These are phyloP conservation scores for Fraxinus greggii DNA, from an alignment of 305 asterid genomes.

Conservation along the genomic window DNA sequence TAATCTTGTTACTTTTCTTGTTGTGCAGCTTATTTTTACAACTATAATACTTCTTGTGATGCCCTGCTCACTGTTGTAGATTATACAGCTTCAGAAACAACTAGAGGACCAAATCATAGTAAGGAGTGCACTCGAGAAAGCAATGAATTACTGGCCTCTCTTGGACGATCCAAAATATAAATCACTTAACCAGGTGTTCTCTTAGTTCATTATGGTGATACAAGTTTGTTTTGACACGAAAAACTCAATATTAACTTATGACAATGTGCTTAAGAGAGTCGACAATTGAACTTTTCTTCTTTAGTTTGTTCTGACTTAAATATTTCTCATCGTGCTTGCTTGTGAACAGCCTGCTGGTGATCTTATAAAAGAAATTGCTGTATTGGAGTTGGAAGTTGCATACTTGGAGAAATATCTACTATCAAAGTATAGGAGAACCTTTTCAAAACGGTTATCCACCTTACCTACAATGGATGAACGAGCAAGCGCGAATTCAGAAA, in stretches of 20 bases:
- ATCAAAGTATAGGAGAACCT: constrained; percentile 55
- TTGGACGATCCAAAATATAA: constrained; percentile 40
- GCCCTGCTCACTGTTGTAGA: constrained; percentile 34
- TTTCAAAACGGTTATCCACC: constrained; percentile 40
- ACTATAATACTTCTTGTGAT: background rate
- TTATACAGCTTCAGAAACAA: constrained; percentile 56
- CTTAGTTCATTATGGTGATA: background rate
- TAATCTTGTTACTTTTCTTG: constrained; percentile 9
- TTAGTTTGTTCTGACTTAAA: background rate
- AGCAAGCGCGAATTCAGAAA: constrained; percentile 19
- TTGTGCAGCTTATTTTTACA: background rate
- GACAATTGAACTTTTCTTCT: background rate
- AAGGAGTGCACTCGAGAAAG: constrained; percentile 57
- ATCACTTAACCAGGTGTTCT: constrained; percentile 55
- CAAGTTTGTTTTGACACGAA: background rate
- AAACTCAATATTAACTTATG: background rate
- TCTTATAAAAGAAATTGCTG: constrained; percentile 65
- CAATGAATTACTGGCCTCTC: constrained; percentile 46
- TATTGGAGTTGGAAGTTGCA: constrained; percentile 67
- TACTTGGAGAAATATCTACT: constrained; percentile 80
- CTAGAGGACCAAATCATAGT: constrained; percentile 47
- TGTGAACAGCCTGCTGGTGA: constrained; percentile 64
- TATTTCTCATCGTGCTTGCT: background rate
- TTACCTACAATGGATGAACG: constrained; percentile 30
- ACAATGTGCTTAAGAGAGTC: background rate